Percentiles rank a stretch among this genome's conserved stretches.
Conservation (phyloP, 2,329 filamentous ascomycete species). For the Colletotrichum sansevieriae region DNA sequence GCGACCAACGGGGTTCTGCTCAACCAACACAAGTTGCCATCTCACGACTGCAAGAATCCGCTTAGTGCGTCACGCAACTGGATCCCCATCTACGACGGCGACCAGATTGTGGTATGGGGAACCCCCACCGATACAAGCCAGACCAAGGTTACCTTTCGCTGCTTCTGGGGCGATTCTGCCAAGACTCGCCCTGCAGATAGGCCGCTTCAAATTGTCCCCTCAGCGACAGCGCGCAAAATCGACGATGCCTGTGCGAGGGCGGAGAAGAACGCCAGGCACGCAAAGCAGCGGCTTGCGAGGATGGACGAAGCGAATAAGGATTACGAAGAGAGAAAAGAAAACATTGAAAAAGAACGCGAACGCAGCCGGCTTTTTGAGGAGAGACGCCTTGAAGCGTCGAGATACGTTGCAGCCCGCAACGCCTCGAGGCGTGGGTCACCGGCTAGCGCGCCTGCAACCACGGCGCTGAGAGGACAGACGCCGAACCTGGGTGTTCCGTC, state of each 20-base stretch:
- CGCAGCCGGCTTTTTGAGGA: constrained; percentile 64
- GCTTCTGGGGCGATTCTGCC: constrained; percentile 69
- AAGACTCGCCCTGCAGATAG: constrained; percentile 53
- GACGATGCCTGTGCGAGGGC: constrained; percentile 62
- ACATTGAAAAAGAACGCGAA: constrained; percentile 60
- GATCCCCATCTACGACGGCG: constrained; percentile 81
- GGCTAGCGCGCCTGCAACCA: constrained; percentile 40
- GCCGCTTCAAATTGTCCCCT: constrained; percentile 53
- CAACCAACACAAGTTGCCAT: constrained; percentile 76
- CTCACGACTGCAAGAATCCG: constrained; percentile 67
- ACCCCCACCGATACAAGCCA: constrained; percentile 53
- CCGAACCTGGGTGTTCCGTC: constrained; percentile 21
- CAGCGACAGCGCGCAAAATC: constrained; percentile 58
- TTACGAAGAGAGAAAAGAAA: constrained; percentile 55
- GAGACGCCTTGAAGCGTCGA: constrained; percentile 60
- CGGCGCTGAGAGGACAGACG: constrained; percentile 29
- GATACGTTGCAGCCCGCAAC: constrained; percentile 49
- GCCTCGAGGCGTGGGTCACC: constrained; percentile 40
- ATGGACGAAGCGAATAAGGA: constrained; percentile 61
- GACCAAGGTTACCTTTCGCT: constrained; percentile 65
- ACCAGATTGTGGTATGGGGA: constrained; percentile 80
- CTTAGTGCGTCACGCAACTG: constrained; percentile 69
- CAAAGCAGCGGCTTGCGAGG: constrained; percentile 52
- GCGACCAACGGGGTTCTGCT: constrained; percentile 81
- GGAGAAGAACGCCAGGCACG: constrained; percentile 56